These are phyloP conservation scores for Hypoxylon cercidicola DNA, from an alignment of 495 filamentous ascomycete species.

Conservation along the genomic window DNA sequence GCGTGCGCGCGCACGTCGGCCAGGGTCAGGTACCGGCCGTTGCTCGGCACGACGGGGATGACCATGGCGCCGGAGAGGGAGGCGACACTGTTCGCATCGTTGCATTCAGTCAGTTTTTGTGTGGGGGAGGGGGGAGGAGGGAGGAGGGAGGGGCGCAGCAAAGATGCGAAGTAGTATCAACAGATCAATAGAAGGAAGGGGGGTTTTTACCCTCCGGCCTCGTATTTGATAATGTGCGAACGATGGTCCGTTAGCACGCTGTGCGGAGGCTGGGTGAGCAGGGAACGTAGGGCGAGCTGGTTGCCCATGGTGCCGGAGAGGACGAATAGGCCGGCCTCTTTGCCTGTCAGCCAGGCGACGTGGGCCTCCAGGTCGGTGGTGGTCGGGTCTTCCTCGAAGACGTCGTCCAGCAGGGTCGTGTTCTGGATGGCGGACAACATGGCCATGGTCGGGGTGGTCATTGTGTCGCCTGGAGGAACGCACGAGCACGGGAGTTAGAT, in stretches of 20 bases:
- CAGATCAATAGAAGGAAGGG: not conserved
- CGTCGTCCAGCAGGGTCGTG: constrained; percentile 78
- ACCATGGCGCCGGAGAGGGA: constrained; percentile 67
- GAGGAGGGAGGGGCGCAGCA: too few species aligned
- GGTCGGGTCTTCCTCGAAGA: constrained; percentile 83
- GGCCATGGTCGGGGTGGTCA: constrained; percentile 82
- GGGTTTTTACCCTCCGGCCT: constrained; percentile 70
- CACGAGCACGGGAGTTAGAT: too few species aligned
- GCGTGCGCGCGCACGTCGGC: constrained; percentile 70
- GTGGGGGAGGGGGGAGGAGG: too few species aligned
- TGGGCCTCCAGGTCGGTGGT: constrained; percentile 77
- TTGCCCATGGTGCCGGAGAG: constrained; percentile 94
- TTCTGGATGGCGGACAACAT: constrained; percentile 77
- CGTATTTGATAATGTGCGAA: constrained; percentile 73
- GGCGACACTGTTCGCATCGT: constrained; percentile 52
- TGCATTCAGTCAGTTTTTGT: constrained; percentile 19
- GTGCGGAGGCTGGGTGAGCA: constrained; percentile 76
- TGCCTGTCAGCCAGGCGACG: constrained; percentile 74
- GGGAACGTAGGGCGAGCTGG: constrained; percentile 74
- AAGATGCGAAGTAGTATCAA: too few species aligned
- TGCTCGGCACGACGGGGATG: constrained; percentile 65
- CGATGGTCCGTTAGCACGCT: constrained; percentile 74
- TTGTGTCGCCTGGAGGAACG: constrained; percentile 81
- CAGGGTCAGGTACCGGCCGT: constrained; percentile 74
- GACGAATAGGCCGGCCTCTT: constrained; percentile 79